Percentiles rank a stretch among this genome's conserved stretches.
Conservation (phyloP, 2,329 filamentous ascomycete genomes). For the Cladosporium sp. region DNA sequence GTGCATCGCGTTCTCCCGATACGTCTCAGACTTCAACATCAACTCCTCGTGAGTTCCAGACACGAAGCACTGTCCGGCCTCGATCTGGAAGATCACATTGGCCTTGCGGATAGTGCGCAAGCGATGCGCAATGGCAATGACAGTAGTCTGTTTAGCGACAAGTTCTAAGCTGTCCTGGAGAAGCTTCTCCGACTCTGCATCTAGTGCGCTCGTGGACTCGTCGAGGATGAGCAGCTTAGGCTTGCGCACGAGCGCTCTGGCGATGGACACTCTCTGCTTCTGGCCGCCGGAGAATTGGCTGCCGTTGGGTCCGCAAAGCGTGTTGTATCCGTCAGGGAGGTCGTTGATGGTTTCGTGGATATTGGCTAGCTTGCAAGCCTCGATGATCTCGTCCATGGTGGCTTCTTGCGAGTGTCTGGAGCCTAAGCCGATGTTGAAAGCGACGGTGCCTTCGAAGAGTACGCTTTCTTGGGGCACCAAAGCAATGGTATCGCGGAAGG, state of each 20-base stretch:
- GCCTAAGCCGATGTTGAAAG: slow-evolving; percentile 82
- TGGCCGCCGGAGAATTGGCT: slow-evolving; percentile 92
- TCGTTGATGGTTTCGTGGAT: slow-evolving; percentile 85
- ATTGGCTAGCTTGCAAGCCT: slow-evolving; percentile 86
- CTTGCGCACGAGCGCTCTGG: slow-evolving; percentile 83
- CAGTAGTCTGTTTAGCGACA: slow-evolving; percentile 82
- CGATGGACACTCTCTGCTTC: slow-evolving; percentile 95
- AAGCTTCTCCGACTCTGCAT: slow-evolving; percentile 91
- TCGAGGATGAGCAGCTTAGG: slow-evolving; percentile 91
- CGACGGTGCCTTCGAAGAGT: slow-evolving; percentile 86
- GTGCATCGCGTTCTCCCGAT: slow-evolving; percentile 16
- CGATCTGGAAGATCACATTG: slow-evolving; percentile 49
- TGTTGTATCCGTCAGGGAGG: slow-evolving; percentile 87
- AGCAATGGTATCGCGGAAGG: slow-evolving; percentile 88
- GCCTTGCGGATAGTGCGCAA: slow-evolving; percentile 76
- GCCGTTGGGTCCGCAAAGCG: slow-evolving; percentile 91
- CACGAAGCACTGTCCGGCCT: slow-evolving; percentile 51
- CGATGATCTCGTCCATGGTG: slow-evolving; percentile 68
- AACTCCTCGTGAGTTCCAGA: slow-evolving; percentile 52
- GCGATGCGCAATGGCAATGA: slow-evolving; percentile 93
- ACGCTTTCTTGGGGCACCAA: slow-evolving; percentile 92
- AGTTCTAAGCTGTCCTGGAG: slow-evolving; percentile 90
- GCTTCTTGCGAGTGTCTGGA: slow-evolving; percentile 69
- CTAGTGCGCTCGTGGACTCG: slow-evolving; percentile 89
- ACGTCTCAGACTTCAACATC: slow-evolving; percentile 38